Conservation (phyloP, 2,329 filamentous ascomycete species). For the Daldinia sp. region DNA sequence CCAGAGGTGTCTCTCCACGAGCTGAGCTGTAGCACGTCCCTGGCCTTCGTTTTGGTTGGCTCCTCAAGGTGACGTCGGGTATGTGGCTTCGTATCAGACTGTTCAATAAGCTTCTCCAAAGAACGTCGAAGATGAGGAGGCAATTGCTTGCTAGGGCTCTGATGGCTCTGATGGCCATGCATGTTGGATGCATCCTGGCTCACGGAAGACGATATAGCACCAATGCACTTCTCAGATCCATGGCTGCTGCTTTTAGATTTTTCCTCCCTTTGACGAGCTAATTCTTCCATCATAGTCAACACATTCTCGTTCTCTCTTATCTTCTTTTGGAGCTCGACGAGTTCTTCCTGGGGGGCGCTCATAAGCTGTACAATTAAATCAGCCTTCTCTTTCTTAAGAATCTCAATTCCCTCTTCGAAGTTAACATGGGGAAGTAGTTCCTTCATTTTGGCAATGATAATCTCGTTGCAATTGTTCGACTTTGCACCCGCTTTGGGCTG, state of each 20-base stretch:
- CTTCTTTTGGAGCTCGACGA: background rate
- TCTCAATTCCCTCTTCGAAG: background rate
- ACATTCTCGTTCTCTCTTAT: background rate
- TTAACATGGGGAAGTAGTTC: background rate
- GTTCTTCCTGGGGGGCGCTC: background rate
- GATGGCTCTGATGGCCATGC: background rate
- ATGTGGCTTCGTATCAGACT: background rate
- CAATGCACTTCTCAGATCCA: background rate
- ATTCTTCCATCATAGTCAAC: background rate
- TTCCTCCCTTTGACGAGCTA: background rate
- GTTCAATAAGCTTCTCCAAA: background rate
- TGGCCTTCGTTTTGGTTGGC: background rate
- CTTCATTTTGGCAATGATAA: background rate
- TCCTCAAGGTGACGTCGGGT: background rate
- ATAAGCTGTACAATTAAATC: background rate
- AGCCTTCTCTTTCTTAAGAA: background rate
- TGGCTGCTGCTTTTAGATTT: background rate
- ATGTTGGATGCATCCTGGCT: background rate
- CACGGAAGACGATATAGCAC: background rate
- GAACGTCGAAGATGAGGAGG: conserved; percentile 5
- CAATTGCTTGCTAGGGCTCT: background rate
- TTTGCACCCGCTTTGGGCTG: background rate
- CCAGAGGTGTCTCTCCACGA: too few relatives aligned
- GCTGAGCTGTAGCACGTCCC: background rate
- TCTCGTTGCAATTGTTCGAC: too few relatives aligned